Conservation (phyloP, 1,284 basidiomycete species). For the Marasmius tenuissimus region DNA sequence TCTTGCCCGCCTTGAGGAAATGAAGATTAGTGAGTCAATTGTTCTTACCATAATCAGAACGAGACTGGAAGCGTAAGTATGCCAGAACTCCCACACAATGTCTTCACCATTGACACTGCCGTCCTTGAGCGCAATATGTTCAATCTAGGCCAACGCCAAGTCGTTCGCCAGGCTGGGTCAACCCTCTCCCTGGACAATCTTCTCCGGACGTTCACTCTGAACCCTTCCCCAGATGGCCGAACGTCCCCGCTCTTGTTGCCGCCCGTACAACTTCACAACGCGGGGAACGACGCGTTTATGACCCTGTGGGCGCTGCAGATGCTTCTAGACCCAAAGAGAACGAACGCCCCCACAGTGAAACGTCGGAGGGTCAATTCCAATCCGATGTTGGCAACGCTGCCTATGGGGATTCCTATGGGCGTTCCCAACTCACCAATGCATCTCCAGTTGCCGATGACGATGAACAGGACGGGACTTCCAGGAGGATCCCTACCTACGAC, state of each 20-base stretch:
- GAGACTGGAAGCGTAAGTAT: background rate
- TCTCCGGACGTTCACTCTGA: constrained; percentile 47
- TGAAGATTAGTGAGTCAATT: constrained; percentile 66
- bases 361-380: background rate
- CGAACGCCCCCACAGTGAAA: constrained; percentile 25
- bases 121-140: constrained; percentile 63
- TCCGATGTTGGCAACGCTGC: constrained; percentile 4
- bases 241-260: constrained; percentile 30
- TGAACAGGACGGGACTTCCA: constrained; percentile 7
- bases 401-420: constrained; percentile 1
- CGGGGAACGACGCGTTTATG: constrained; percentile 74
- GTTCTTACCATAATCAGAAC: background rate
- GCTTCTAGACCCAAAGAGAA: constrained; percentile 50
- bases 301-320: constrained; percentile 62
- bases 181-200: constrained; percentile 56
- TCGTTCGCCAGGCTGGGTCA: constrained; percentile 45
- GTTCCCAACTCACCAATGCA: background rate
- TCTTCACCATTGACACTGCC: constrained; percentile 69
- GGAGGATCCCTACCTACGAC: constrained; percentile 8
- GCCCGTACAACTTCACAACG: constrained; percentile 54
- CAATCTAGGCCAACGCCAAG: constrained; percentile 51
- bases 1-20: constrained; percentile 63
- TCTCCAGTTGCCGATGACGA: background rate
- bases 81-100: constrained; percentile 71
- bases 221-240: constrained; percentile 26